Percentiles rank a stretch among this genome's conserved stretches.
Evolutionary conservation across 2,329 filamentous ascomycete genomes (phyloP).

Genomic region (Ophiosphaerella narmari): DNA sequence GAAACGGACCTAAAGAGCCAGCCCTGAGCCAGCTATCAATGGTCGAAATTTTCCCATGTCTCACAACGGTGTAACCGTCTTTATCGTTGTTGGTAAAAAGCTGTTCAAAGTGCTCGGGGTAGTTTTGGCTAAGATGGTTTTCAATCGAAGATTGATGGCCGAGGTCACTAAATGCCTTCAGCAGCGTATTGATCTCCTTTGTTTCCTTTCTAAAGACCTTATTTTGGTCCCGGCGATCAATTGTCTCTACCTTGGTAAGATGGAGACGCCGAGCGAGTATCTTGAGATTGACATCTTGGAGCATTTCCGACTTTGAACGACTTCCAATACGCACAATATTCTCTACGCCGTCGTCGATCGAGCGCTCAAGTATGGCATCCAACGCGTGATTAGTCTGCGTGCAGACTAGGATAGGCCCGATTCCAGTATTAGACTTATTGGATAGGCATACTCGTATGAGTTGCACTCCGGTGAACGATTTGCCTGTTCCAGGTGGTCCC

Average conservation of each 20-base stretch:
- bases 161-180: constrained; percentile 21
- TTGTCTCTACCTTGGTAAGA: constrained; percentile 24
- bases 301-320: constrained; percentile 57
- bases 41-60: too few species aligned
- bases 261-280: background rate
- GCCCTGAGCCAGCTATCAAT: too few species aligned
- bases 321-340: constrained; percentile 66
- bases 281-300: constrained; percentile 58
- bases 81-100: too few species aligned
- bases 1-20: too few species aligned
- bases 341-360: constrained; percentile 53
- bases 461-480: constrained; percentile 64
- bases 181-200: constrained; percentile 5
- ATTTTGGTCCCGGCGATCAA: constrained; percentile 20
- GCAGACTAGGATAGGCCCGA: constrained; percentile 53
- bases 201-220: constrained; percentile 4
- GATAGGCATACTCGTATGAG: constrained; percentile 62
- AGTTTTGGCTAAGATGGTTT: background rate
- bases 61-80: too few species aligned
- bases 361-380: constrained; percentile 63
- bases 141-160: constrained; percentile 8
- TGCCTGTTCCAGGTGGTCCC: constrained; percentile 73
- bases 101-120: too few species aligned
- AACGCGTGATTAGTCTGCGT: constrained; percentile 54
- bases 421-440: constrained; percentile 35